phyloP scores from a whole-genome alignment of 495 filamentous ascomycete genomes.

The Annulohypoxylon bovei region DNA sequence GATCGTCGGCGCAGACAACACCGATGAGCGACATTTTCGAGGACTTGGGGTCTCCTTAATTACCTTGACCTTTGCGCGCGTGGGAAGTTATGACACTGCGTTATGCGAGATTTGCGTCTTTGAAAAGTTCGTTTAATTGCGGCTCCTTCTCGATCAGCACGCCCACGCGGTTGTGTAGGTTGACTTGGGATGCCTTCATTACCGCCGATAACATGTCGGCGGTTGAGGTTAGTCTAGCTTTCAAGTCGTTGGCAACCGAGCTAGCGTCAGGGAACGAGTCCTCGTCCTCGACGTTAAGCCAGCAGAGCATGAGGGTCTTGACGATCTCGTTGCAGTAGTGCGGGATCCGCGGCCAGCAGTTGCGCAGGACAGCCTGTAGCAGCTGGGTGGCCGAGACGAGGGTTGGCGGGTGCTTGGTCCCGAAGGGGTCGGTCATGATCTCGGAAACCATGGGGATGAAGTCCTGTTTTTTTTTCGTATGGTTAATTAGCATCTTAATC shows the following conservation, averaged over 20 bases:
- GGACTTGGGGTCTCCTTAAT: constrained; percentile 17
- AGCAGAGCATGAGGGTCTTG: constrained; percentile 70
- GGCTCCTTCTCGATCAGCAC: constrained; percentile 56
- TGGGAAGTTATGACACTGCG: neutral
- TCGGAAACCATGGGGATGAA: constrained; percentile 73
- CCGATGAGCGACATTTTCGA: constrained; percentile 13
- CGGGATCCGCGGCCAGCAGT: constrained; percentile 76
- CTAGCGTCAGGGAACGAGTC: constrained; percentile 32
- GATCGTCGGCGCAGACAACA: constrained; percentile 23
- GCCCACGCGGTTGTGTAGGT: constrained; percentile 44
- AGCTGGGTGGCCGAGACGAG: constrained; percentile 63
- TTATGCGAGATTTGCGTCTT: constrained; percentile 20
- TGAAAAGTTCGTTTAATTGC: constrained; percentile 54
- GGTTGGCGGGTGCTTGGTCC: constrained; percentile 63
- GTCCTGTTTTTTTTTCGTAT: constrained; percentile 52
- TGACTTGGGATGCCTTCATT: constrained; percentile 42
- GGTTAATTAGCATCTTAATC: constrained; percentile 1
- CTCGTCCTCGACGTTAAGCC: constrained; percentile 67
- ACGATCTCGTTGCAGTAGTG: constrained; percentile 76
- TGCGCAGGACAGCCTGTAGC: constrained; percentile 68
- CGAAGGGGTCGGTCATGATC: constrained; percentile 77
- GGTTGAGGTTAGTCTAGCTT: constrained; percentile 57
- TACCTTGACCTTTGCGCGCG: neutral
- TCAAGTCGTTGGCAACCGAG: constrained; percentile 46
- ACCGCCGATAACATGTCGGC: constrained; percentile 46